Evolutionary conservation across 2,329 filamentous ascomycete species (phyloP), one percentile per base, ranked within the genome.

Genomic region (Chaetomiaceae sp.): DNA sequence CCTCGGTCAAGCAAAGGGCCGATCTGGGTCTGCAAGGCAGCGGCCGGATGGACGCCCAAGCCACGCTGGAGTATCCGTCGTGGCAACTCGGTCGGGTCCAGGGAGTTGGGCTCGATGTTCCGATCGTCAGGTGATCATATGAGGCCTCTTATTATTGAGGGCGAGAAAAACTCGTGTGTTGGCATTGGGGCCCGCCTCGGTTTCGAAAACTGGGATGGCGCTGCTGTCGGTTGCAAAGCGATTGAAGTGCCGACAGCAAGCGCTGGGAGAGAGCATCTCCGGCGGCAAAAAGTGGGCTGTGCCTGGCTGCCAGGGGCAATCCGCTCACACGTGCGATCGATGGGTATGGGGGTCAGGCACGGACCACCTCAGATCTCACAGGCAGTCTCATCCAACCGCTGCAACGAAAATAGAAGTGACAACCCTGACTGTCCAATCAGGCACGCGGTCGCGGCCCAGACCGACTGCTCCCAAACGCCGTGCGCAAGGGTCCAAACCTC

Each of bases 401-500:
- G 49, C 25, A 36, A 33, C 50, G 33, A 55, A 62, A 62, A 57
- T 61, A 59, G 55, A 41, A 58, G 38, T 27, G 2, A 11, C 32
- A 33, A 11, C 13, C 16, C 30, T 16, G 41, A 36, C 32, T 21
- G 44, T 30, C 60, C 60, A 62, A 62, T 60, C 58, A 62, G 25
- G 13, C 21, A 25, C 27, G 48, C 46, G 52, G 57, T 21, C 54
- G 40, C 33, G 46, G 52, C 51, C 53, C 21, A 32, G 43, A 16
- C 27, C 51, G 50, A 34, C 53, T 48, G 21, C 21, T 37, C 42
- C 46, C 48, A 60, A 50, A 61, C 55, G 34, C 52, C 34, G 14
- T 40, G 37, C 16, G 27, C 9, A 34, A 42, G 30, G 43, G 32
- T 3, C 41, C 45, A 44, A 53, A 46, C 41, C 50, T 51, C 21